A percentile compares a stretch with the other conserved stretches of the same genome.
Evolutionary conservation across 116 monocot species (phyloP).

Genomic region (Iris pallida): DNA sequence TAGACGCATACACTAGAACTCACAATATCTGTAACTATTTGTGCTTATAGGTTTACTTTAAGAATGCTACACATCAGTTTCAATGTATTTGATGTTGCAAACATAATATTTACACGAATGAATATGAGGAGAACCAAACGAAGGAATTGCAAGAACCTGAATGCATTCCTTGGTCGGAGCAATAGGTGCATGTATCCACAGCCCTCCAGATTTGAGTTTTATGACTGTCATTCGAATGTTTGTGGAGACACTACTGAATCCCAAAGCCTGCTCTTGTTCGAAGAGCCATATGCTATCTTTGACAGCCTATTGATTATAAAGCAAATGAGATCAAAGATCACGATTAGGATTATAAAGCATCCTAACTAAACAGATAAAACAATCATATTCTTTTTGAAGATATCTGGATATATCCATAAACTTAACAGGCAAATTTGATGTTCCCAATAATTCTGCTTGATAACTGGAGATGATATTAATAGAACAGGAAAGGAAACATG

Average conservation of each 20-base stretch:
- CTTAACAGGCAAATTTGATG: too few relatives aligned
- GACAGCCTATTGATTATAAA: conserved; percentile 49
- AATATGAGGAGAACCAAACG: not conserved
- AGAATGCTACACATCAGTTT: too few relatives aligned
- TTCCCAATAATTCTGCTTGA: too few relatives aligned
- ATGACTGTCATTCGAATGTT: conserved; percentile 98
- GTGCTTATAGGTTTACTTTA: too few relatives aligned
- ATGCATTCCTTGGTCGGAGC: conserved; percentile 96
- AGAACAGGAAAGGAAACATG: too few relatives aligned
- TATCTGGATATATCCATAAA: not conserved
- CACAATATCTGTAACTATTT: too few relatives aligned
- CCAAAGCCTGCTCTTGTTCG: conserved; percentile 97
- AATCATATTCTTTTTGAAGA: not conserved
- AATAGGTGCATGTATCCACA: conserved; percentile 97
- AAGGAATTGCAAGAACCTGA: conserved; percentile 39
- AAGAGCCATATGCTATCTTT: conserved; percentile 89
- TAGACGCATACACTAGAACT: too few relatives aligned
- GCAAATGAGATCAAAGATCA: not conserved
- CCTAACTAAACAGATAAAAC: too few relatives aligned
- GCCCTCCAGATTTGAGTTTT: conserved; percentile 93
- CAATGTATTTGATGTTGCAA: too few relatives aligned
- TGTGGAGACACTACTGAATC: conserved; percentile 95
- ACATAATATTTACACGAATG: not conserved
- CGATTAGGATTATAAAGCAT: too few relatives aligned
- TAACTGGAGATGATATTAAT: too few relatives aligned